These are phyloP conservation scores for Tephrocybe rancida DNA, from an alignment of 768 basidiomycete species.

Conservation along the genomic window DNA sequence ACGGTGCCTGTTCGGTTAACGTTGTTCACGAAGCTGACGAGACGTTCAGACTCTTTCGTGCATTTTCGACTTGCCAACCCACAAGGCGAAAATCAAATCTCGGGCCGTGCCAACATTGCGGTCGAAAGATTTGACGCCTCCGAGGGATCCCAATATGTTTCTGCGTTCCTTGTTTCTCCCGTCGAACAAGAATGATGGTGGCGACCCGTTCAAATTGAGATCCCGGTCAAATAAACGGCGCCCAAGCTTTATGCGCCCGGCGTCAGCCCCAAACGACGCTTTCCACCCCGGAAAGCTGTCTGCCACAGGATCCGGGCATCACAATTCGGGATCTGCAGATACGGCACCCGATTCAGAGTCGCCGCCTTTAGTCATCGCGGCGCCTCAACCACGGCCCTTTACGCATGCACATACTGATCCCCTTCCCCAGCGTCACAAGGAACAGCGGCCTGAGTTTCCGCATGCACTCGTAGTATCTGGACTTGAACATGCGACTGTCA, in stretches of 20 bases:
- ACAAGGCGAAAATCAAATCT: conserved; percentile 53
- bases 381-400: conserved; percentile 20
- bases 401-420: conserved; percentile 39
- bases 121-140: neutral
- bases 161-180: conserved; percentile 23
- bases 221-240: conserved; percentile 15
- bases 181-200: conserved; percentile 5
- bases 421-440: conserved; percentile 18
- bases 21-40: neutral
- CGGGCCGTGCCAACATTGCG: conserved; percentile 12
- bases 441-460: conserved; percentile 39
- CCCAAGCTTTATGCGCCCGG: conserved; percentile 30
- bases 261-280: conserved; percentile 37
- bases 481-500: conserved; percentile 59
- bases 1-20: neutral
- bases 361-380: conserved; percentile 10
- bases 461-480: conserved; percentile 69
- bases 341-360: neutral
- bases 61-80: conserved; percentile 60
- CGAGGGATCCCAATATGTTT: conserved; percentile 18
- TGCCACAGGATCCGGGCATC: neutral
- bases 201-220: conserved; percentile 8
- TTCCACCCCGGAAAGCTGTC: conserved; percentile 7
- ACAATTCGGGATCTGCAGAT: conserved; percentile 6
- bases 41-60: conserved; percentile 54